These are phyloP conservation scores for Berberis vulgaris DNA, from an alignment of 164 flowering plant genomes.

Conservation along the genomic window DNA sequence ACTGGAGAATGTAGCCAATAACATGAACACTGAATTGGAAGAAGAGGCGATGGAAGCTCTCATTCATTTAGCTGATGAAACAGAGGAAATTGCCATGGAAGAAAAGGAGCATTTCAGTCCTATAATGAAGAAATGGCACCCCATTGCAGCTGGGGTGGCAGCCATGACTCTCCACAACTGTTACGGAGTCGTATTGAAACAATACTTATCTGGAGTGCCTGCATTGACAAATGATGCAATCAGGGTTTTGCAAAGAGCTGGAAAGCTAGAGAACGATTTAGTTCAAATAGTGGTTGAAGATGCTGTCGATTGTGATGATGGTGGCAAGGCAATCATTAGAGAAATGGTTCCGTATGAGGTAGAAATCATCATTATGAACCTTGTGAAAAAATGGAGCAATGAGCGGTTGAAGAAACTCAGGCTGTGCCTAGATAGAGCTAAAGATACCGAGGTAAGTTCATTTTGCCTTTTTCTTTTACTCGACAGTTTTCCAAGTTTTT, in stretches of 20 bases:
- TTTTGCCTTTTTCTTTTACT: neutral
- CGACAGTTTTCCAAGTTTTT: neutral
- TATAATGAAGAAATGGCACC: constrained; percentile 70
- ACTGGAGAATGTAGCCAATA: constrained; percentile 27
- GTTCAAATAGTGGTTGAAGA: constrained; percentile 91
- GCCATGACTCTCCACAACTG: constrained; percentile 78
- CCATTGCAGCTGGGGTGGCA: constrained; percentile 65
- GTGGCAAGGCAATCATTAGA: constrained; percentile 63
- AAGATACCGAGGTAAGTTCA: constrained; percentile 65
- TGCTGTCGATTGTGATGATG: constrained; percentile 70
- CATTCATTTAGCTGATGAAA: constrained; percentile 46
- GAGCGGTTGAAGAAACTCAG: constrained; percentile 38
- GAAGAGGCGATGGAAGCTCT: constrained; percentile 40
- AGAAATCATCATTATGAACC: constrained; percentile 45
- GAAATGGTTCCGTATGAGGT: constrained; percentile 90
- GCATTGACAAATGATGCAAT: constrained; percentile 36
- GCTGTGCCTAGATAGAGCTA: constrained; percentile 49
- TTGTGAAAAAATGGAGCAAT: constrained; percentile 55
- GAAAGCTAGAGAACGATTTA: constrained; percentile 67
- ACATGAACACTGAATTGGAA: constrained; percentile 18
- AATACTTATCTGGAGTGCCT: constrained; percentile 40
- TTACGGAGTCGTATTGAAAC: constrained; percentile 61
- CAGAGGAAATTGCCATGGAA: constrained; percentile 57
- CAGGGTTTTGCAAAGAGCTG: constrained; percentile 61
- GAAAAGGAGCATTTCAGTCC: constrained; percentile 76